These are phyloP conservation scores for Hanseniaspora jakobsenii DNA, from an alignment of 805 yeast genomes.

Conservation along the genomic window DNA sequence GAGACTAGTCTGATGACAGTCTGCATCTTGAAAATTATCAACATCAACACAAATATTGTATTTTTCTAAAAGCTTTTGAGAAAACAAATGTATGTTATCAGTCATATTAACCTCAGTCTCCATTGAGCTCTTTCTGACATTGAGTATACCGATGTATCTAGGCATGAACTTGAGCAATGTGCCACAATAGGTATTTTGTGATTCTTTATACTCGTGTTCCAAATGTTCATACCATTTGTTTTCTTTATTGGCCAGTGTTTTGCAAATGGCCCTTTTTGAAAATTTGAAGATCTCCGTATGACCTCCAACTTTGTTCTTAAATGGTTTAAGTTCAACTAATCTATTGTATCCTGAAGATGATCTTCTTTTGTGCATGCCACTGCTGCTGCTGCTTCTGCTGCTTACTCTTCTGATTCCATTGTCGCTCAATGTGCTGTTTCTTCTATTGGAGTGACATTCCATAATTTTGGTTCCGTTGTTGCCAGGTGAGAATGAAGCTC, in stretches of 20 bases:
- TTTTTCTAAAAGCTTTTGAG: constrained; percentile 60
- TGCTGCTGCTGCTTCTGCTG: too few species aligned
- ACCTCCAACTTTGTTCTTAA: constrained; percentile 91
- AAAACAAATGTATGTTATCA: constrained; percentile 85
- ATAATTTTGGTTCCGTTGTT: too few species aligned
- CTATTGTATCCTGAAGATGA: constrained; percentile 14
- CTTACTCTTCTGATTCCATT: too few species aligned
- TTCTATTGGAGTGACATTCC: too few species aligned
- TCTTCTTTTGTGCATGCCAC: too few species aligned
- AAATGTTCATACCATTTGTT: constrained; percentile 84
- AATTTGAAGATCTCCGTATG: constrained; percentile 94
- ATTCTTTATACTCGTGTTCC: constrained; percentile 34
- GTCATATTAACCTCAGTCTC: constrained; percentile 66
- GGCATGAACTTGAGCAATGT: constrained; percentile 82
- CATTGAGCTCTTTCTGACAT: constrained; percentile 58
- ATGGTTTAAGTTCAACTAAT: constrained; percentile 72
- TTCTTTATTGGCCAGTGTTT: constrained; percentile 81
- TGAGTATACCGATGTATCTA: constrained; percentile 81
- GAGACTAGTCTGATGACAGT: constrained; percentile 49
- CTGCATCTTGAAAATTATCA: constrained; percentile 16
- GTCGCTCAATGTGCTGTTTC: too few species aligned
- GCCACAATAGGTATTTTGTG: constrained; percentile 38
- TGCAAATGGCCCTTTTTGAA: constrained; percentile 84
- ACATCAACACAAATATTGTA: constrained; percentile 7
- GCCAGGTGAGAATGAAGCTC: too few species aligned